Base-by-base conservation (phyloP, 805 yeast genomes). In the Priceomyces castillae region DNA sequence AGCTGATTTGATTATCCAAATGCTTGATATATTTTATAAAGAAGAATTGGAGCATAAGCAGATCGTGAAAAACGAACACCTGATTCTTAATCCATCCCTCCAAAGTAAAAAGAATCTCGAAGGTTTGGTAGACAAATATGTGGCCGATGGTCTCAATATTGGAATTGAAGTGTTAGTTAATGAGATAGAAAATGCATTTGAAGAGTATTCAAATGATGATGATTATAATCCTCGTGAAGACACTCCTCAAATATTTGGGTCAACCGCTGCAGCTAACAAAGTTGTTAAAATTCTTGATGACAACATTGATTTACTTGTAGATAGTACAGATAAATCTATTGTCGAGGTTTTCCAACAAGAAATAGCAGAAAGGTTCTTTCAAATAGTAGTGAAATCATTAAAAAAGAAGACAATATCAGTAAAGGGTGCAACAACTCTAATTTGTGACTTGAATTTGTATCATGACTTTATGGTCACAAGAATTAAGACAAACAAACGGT, bases 271-370 rank as follows among this genome's bases (percentile, higher is more conserved):
- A 45, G 94, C 95, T 0, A 53, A 53, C 9, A 77, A 78, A 44
- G 82, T 79, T 2, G 79, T 88, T 2, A 67, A 72, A 16, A 69
- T 90, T 18, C 62, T 94, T 43, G 77, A 77, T 10, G 78, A 81
- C 12, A 95, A 92, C 58, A 80, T 90, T 47, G 79, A 77, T 44
- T 65, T 90, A 44, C 66, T 92, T 35, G 80, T 77, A 14, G 95
- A 90, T 1, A 78, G 94, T 4, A 87, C 97, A 0, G 98, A 92
- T 43, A 87, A 84, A 57, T 78, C 89, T 1, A 84, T 95, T 10
- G 77, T 90, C 19, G 98, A 90, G 52, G 95, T 92, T 0, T 94
- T 90, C 58, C 94, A 90, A 54, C 96, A 90, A 58, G 99, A 94
- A 56, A 82, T 92, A 26, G 96, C 96, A 0, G 87, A 89, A 60